Evolutionary conservation across 306 rosid species (phyloP).

Genomic region (Vachellia pachyceras): DNA sequence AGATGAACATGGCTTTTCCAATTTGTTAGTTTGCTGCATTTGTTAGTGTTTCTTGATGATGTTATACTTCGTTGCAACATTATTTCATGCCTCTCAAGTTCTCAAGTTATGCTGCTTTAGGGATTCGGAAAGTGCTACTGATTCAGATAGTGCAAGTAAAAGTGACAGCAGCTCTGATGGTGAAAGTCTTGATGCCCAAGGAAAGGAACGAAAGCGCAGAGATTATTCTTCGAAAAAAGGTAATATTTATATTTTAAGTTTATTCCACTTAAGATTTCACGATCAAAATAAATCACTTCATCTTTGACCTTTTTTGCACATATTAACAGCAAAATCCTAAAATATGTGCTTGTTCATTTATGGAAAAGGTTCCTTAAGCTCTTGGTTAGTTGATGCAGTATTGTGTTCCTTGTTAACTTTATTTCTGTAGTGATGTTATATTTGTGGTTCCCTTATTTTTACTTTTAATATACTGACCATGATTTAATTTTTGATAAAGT

Average conservation of each 20-base stretch:
- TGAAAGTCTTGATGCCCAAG: conserved; percentile 51
- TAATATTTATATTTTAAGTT: conserved; percentile 33
- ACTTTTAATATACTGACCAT: neutral
- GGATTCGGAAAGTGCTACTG: conserved; percentile 58
- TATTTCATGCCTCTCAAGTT: conserved; percentile 19
- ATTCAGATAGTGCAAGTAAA: conserved; percentile 67
- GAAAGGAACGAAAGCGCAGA: conserved; percentile 51
- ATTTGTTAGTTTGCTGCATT: too few relatives aligned
- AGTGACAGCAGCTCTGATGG: conserved; percentile 53
- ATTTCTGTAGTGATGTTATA: neutral
- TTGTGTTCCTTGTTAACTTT: neutral
- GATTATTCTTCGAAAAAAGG: conserved; percentile 55
- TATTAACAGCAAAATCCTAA: neutral
- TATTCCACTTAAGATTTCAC: neutral
- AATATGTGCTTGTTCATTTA: neutral
- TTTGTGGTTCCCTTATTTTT: neutral
- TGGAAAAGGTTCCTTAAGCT: neutral
- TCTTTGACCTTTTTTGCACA: neutral
- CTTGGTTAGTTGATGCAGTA: neutral
- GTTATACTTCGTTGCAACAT: neutral
- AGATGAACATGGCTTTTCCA: neutral
- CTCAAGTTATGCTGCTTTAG: conserved; percentile 44
- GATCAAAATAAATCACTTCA: neutral
- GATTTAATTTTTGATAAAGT: neutral
- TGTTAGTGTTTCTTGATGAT: neutral